Evolutionary conservation across 129 eudicot genomes (phyloP), one percentile per base, ranked within the genome.

Genomic region (Pseudognaphalium luteoalbum): DNA sequence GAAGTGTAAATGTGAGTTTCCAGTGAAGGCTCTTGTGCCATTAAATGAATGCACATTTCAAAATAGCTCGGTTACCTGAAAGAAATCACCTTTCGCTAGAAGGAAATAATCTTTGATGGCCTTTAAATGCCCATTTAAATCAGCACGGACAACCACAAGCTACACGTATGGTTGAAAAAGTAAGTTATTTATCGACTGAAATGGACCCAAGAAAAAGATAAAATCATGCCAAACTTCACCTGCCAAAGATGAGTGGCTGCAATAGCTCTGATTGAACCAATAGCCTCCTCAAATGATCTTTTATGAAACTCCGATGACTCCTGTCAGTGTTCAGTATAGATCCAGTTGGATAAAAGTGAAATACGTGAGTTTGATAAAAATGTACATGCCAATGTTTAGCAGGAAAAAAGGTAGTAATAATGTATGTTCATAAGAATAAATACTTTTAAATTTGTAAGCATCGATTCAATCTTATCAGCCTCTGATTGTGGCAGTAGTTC

Each of bases 161-260:
- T 93, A 86, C 89, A 85, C 70, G 52, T 73, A 56, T 12, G 25
- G 70, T 75, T 28, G 28, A 72, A 74, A 69, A 29, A 11, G 28
- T 60, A 17, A 78, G 50, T 21, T 52, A 29, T n/a, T 21, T 57
- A 58, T 47, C 47, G 17, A 42, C 61, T 20, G 35, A 52, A 70
- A 30, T 59, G 41, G 57, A 54, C 64, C 39, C 21, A 56, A 75
- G n/a, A 50, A 12, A 51, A 11, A 25, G 69, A 72, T 79, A 62
- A 62, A 77, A 62, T 66, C n/a, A 52, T 35, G 68, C 20, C 29
- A 42, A 61, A 44, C 65, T 54, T 66, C n/a, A 88, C 98, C 98
- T 91, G 97, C 98, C 98, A 94, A 78, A 94, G 93, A 85, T 91
- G 97, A 83, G 85, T 89, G 76, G 98, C 97, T 72, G 98, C 96